Conservation (phyloP, 108 stramenopile genomes). For the Conticribra weissflogii region DNA sequence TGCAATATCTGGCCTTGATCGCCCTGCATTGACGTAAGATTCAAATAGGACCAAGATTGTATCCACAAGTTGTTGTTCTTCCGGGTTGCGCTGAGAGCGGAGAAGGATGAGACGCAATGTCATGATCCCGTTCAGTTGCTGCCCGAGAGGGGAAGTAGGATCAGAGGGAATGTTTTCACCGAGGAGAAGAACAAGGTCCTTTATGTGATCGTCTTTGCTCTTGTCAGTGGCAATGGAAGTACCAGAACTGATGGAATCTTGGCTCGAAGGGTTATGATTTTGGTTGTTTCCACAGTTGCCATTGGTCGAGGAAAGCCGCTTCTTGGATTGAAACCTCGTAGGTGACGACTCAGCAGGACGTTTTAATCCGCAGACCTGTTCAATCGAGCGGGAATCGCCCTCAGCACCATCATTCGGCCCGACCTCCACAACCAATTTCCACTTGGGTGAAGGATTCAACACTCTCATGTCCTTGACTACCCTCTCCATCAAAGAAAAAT, state of each 20-base stretch:
- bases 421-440: constrained; percentile 89
- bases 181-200: constrained; percentile 52
- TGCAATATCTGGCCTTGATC: constrained; percentile 76
- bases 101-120: constrained; percentile 73
- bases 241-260: not conserved
- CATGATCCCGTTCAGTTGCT: constrained; percentile 79
- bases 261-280: too few species aligned
- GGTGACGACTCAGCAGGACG: too few species aligned
- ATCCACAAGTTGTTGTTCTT: constrained; percentile 72
- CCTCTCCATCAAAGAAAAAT: constrained; percentile 66
- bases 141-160: constrained; percentile 58
- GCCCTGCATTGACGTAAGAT: constrained; percentile 71
- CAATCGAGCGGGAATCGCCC: too few species aligned
- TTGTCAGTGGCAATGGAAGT: not conserved
- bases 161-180: constrained; percentile 85
- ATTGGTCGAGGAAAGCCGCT: too few species aligned
- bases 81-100: constrained; percentile 56
- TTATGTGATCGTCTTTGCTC: constrained; percentile 21
- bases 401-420: too few species aligned
- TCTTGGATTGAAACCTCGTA: too few species aligned
- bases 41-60: constrained; percentile 81
- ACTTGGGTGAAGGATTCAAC: constrained; percentile 83
- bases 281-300: too few species aligned
- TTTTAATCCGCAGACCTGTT: too few species aligned
- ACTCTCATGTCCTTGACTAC: constrained; percentile 78